These are phyloP conservation scores for Diplodia sapinea DNA, from an alignment of 2,329 filamentous ascomycete genomes.

Conservation along the genomic window DNA sequence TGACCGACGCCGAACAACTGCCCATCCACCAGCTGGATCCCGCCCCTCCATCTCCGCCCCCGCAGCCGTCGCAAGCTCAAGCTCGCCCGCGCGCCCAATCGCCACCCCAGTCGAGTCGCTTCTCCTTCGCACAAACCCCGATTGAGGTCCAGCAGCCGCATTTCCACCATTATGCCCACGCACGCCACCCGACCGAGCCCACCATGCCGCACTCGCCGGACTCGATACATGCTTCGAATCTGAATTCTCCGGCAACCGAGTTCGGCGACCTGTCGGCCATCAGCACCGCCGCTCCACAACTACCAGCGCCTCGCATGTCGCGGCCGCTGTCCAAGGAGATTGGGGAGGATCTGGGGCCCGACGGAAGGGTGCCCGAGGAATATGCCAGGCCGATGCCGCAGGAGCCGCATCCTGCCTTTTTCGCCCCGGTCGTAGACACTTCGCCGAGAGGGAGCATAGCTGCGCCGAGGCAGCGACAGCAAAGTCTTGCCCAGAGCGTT, in stretches of 20 bases:
- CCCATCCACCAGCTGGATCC: conserved; percentile 32
- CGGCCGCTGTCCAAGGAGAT: conserved; percentile 35
- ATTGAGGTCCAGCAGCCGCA: conserved; percentile 41
- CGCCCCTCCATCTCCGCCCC: conserved; percentile 14
- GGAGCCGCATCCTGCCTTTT: conserved; percentile 34
- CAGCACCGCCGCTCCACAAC: conserved; percentile 34
- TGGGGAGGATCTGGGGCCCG: conserved; percentile 14
- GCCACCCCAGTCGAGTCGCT: conserved; percentile 36
- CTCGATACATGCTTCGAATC: conserved; percentile 33
- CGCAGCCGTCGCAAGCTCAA: conserved; percentile 34
- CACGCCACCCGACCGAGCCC: conserved; percentile 34
- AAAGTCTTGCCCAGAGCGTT: conserved; percentile 17
- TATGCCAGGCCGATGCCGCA: conserved; percentile 38
- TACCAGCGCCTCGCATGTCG: conserved; percentile 18
- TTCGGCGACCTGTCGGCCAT: conserved; percentile 29
- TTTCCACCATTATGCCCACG: conserved; percentile 37
- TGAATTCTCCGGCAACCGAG: conserved; percentile 37
- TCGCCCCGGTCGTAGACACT: conserved; percentile 32
- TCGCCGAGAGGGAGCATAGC: conserved; percentile 27
- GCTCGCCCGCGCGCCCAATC: conserved; percentile 31
- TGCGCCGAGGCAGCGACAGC: conserved; percentile 31
- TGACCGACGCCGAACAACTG: conserved; percentile 34
- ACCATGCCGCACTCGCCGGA: conserved; percentile 37
- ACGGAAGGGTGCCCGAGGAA: conserved; percentile 30
- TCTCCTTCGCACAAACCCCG: conserved; percentile 47